Conservation (phyloP, 1,139 yeast species). For the Blastobotrys indianensis region DNA sequence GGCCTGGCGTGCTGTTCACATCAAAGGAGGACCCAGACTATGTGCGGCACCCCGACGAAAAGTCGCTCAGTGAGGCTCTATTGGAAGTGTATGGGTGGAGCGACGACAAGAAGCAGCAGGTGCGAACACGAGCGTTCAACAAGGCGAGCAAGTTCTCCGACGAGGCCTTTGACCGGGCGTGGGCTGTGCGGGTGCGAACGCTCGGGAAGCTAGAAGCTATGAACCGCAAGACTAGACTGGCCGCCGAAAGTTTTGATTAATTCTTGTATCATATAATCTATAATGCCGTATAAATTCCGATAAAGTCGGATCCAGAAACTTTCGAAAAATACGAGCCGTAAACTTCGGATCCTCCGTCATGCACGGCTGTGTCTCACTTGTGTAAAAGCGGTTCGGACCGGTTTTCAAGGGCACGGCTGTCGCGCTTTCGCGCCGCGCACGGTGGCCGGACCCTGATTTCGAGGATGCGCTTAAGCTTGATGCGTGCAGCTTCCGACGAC, state of each 20-base stretch:
- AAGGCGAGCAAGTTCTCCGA: conserved; percentile 64
- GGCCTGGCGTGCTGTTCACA: conserved; percentile 71
- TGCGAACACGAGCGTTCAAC: conserved; percentile 50
- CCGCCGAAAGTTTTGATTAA: conserved; percentile 20
- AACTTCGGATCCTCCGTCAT: too few relatives aligned
- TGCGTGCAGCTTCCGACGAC: too few relatives aligned
- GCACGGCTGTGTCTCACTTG: too few relatives aligned
- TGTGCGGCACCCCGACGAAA: conserved; percentile 8
- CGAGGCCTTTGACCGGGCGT: conserved; percentile 49
- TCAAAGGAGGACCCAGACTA: conserved; percentile 56
- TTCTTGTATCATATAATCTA: too few relatives aligned
- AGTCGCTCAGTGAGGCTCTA: conserved; percentile 41
- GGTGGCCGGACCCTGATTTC: too few relatives aligned
- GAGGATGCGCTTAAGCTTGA: too few relatives aligned
- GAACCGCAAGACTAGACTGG: conserved; percentile 33
- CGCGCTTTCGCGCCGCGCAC: too few relatives aligned
- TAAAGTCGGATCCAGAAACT: too few relatives aligned
- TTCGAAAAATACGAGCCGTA: too few relatives aligned
- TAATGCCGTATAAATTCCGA: too few relatives aligned
- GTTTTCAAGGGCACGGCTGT: too few relatives aligned
- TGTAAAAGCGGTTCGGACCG: too few relatives aligned
- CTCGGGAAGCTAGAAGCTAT: conserved; percentile 37
- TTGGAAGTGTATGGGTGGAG: conserved; percentile 39
- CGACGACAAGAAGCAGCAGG: conserved; percentile 36
- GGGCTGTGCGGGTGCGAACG: conserved; percentile 45